Percentiles rank a stretch among this genome's conserved stretches.
phyloP scores from a whole-genome alignment of 2,329 filamentous ascomycete species.

The Scolecobasidium constrictum region DNA sequence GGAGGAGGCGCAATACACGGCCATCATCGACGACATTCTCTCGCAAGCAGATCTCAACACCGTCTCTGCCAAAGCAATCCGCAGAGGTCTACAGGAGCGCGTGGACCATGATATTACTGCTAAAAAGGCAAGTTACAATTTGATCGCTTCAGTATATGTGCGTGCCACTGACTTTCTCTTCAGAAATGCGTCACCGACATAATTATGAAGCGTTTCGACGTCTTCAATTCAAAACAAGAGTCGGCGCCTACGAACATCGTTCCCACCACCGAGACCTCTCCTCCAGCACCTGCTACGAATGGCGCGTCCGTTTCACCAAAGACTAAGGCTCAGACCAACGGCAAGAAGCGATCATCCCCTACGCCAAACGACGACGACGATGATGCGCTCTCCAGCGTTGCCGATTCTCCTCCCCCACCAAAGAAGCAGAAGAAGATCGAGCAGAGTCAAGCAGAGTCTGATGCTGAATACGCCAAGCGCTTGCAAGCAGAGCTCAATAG shows the following conservation, averaged over 20 bases:
- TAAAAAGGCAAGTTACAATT: constrained; percentile 45
- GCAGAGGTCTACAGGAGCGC: constrained; percentile 49
- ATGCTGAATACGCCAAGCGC: constrained; percentile 76
- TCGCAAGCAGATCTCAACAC: constrained; percentile 50
- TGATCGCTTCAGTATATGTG: too few species aligned
- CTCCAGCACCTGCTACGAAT: constrained; percentile 15
- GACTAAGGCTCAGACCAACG: constrained; percentile 6
- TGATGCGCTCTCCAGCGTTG: constrained; percentile 30
- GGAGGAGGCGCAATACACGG: constrained; percentile 38
- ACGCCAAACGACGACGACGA: constrained; percentile 18
- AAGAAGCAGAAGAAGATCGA: constrained; percentile 52
- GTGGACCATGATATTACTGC: constrained; percentile 50
- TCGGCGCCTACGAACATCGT: constrained; percentile 28
- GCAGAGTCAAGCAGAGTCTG: constrained; percentile 58
- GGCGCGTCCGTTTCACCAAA: constrained; percentile 10
- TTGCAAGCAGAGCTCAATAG: constrained; percentile 89
- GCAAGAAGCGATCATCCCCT: constrained; percentile 25
- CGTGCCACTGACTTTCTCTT: too few species aligned
- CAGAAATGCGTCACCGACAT: constrained; percentile 34
- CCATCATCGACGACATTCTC: constrained; percentile 54
- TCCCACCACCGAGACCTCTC: constrained; percentile 24
- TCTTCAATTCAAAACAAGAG: constrained; percentile 28
- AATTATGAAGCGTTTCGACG: constrained; percentile 40
- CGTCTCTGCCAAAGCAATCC: constrained; percentile 54
- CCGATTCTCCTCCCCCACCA: constrained; percentile 28